Evolutionary conservation across 257 asterid species (phyloP), one percentile per base, ranked within the genome.

Genomic region (Handroanthus guayacan): DNA sequence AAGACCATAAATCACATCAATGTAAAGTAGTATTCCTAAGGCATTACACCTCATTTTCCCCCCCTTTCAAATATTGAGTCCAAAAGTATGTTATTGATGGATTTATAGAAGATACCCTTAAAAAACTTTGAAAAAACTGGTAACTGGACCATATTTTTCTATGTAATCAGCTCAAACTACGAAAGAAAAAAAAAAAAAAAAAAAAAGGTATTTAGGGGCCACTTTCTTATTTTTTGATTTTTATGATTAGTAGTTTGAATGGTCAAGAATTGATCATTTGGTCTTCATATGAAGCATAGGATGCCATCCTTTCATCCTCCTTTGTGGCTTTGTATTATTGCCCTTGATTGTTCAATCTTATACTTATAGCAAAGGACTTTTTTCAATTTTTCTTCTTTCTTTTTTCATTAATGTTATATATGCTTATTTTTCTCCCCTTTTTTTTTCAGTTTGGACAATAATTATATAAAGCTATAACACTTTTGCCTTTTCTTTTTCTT

Each of bases 241-340:
- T n/a, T 75, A 78, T 84, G 89, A 87, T 87, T 85, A 80, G 77
- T 71, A 69, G 96, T 88, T 92, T 88, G 96, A 92, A 91, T 71
- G 97, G 96, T 93, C 97, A 93, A 92, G 86, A 81, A 75, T 85
- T 55, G 83, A 89, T 93, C 79, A 91, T 91, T 82, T 83, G 91
- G 89, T 84, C 86, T 86, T 84, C 94, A 85, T 82, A 83, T 80
- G 82, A 80, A 66, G 80, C 95, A 82, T 93, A 75, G 97, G 98
- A 93, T 93, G 55, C 98, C 90, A 69, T 31, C 72, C 82, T 44
- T 79, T 87, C 80, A 88, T 62, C 85, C 86, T 61, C 83, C 63
- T 82, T 88, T 72, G 60, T 60, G 58, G 77, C 81, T 80, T 78
- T 86, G 69, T 79, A 82, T 86, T 75, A 81, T 84, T 81, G 75